Percentiles rank a stretch among this genome's conserved stretches.
These are phyloP conservation scores for Phytophthora chlamydospora DNA, from an alignment of 352 stramenopile species.

Conservation along the genomic window DNA sequence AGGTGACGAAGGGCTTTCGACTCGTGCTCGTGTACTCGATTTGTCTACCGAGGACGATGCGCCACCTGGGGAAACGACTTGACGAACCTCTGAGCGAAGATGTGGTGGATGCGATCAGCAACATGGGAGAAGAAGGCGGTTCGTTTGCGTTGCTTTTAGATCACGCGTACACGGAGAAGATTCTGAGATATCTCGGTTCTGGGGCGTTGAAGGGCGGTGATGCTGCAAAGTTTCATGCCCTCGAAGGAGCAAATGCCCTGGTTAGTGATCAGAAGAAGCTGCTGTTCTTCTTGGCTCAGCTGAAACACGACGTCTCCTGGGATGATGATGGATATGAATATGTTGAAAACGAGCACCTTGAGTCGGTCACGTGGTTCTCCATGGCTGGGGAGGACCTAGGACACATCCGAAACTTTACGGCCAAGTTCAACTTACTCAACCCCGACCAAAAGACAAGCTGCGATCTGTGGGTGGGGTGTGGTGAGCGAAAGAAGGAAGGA, in stretches of 20 bases:
- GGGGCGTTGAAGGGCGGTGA: conserved; percentile 22
- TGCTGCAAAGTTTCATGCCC: conserved; percentile 10
- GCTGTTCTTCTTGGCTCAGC: conserved; percentile 11
- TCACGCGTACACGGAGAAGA: conserved; percentile 26
- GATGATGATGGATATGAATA: background rate
- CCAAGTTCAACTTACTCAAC: conserved; percentile 23
- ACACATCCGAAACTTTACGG: background rate
- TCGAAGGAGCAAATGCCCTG: conserved; percentile 9
- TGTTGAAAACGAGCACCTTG: background rate
- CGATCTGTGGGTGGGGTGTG: conserved; percentile 14
- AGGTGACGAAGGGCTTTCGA: conserved; percentile 19
- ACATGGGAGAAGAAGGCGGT: conserved; percentile 45
- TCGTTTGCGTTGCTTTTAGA: conserved; percentile 19
- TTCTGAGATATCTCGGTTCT: conserved; percentile 10
- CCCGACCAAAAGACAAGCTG: conserved; percentile 15
- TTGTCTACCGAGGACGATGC: conserved; percentile 20
- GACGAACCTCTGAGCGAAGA: background rate
- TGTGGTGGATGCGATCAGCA: conserved; percentile 26
- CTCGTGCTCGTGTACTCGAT: conserved; percentile 25
- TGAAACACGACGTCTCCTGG: conserved; percentile 16
- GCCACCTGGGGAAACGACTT: background rate
- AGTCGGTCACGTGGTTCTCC: conserved; percentile 11
- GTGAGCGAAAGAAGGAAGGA: conserved; percentile 17
- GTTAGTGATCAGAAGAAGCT: background rate
- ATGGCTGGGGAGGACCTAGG: conserved; percentile 1